Base-by-base conservation (phyloP, 148 eudicot genomes). In the Rhododendron vialii region DNA sequence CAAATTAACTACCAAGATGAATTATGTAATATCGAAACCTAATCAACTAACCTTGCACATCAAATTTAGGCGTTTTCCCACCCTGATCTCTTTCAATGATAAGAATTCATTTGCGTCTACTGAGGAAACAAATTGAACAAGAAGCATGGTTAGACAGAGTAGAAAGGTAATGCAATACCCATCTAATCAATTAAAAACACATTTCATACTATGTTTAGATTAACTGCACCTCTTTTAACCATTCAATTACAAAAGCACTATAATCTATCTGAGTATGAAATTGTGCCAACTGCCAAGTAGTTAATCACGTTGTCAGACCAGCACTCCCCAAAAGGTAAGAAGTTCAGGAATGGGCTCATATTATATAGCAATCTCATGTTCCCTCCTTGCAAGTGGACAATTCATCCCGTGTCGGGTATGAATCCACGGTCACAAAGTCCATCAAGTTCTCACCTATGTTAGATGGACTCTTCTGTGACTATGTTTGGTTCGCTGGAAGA, bases 21-120 rank as follows among this genome's bases (percentile, higher is more conserved):
- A 36, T 24, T 35, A 2, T 30, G 71, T 17, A n/a, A 67, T 30
- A 79, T 51, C 8, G 35, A 78, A 67, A 24, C 6, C 45, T 53
- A 6, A 61, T 9, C 15, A 22, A 78, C 88, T 84, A 88, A 95
- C 98, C 99, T 97, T 95, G 90, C 95, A 94, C 78, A 94, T 59
- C 87, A 95, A 76, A 91, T 93, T 92, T 57, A 89, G 55, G 45
- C 74, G 85, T 45, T 86, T 91, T 63, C 93, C 96, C 87, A 88
- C 90, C 84, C 86, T 88, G 78, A 97, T 91, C 76, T 93, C 93
- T 85, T 88, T 90, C 89, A 97, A 18, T 26, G 86, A 85, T 22
- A 84, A 84, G 33, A 83, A 88, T 51, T 93, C 90, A 84, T 86
- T 80, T 48, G 90, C 57, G 17, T 86, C 99, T 94, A 88, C 69